phyloP scores from a whole-genome alignment of 2,329 filamentous ascomycete genomes.

The Neophaeococcomyces mojaviensis region DNA sequence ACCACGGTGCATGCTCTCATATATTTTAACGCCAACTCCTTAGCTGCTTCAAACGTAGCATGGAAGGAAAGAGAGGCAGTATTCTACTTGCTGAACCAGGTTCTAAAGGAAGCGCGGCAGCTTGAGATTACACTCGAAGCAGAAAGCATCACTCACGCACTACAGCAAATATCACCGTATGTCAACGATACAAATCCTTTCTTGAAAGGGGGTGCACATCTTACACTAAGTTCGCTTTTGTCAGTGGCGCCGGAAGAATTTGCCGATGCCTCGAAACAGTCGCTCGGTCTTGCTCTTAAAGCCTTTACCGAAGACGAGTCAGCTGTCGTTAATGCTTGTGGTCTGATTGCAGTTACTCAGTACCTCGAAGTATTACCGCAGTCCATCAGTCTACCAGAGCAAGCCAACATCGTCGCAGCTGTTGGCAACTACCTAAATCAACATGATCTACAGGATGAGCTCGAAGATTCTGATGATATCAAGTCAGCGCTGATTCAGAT shows the following conservation, averaged over 20 bases:
- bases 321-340: constrained; percentile 86
- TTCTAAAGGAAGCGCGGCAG: constrained; percentile 77
- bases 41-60: constrained; percentile 25
- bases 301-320: constrained; percentile 68
- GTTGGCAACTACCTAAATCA: constrained; percentile 66
- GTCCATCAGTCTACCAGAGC: constrained; percentile 47
- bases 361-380: constrained; percentile 50
- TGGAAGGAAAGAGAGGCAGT: constrained; percentile 71
- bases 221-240: constrained; percentile 74
- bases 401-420: constrained; percentile 53
- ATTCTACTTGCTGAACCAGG: constrained; percentile 76
- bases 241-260: constrained; percentile 56
- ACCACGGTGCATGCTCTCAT: constrained; percentile 72
- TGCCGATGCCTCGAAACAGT: constrained; percentile 32
- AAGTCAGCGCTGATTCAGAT: constrained; percentile 85
- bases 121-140: constrained; percentile 62
- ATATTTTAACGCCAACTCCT: constrained; percentile 53
- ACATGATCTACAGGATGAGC: constrained; percentile 68
- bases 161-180: constrained; percentile 72
- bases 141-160: constrained; percentile 63
- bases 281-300: constrained; percentile 57
- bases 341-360: constrained; percentile 75
- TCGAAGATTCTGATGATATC: constrained; percentile 84
- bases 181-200: constrained; percentile 66
- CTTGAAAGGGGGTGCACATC: constrained; percentile 75